A percentile compares a stretch with the other conserved stretches of the same genome.
These are phyloP conservation scores for Amphichorda felina DNA, from an alignment of 2,329 filamentous ascomycete species.

Conservation along the genomic window DNA sequence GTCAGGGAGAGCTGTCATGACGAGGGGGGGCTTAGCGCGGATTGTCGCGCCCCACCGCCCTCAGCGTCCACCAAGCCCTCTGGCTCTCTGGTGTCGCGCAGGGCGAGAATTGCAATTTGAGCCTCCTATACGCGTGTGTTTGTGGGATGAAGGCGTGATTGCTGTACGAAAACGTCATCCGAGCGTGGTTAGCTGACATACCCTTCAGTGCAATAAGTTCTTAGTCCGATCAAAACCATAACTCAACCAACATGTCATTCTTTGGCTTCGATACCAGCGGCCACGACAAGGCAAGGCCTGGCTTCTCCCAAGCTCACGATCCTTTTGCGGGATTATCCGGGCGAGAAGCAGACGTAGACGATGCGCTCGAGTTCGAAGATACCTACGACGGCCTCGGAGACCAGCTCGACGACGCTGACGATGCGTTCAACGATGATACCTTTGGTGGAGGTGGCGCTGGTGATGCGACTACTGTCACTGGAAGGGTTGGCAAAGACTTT, in stretches of 20 bases:
- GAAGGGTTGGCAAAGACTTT: slow-evolving; percentile 76
- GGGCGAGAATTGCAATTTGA: too few relatives aligned
- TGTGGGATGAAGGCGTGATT: too few relatives aligned
- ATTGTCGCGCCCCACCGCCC: too few relatives aligned
- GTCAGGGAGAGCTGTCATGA: too few relatives aligned
- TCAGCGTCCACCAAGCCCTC: too few relatives aligned
- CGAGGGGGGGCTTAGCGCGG: too few relatives aligned
- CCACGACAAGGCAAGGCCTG: slow-evolving; percentile 57
- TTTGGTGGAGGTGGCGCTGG: slow-evolving; percentile 45
- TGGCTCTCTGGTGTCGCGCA: too few relatives aligned
- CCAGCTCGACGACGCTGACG: slow-evolving; percentile 80
- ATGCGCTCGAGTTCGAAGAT: slow-evolving; percentile 74
- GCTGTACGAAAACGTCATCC: too few relatives aligned
- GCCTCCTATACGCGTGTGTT: too few relatives aligned
- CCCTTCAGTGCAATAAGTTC: too few relatives aligned
- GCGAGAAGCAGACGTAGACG: slow-evolving; percentile 46
- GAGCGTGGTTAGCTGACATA: too few relatives aligned
- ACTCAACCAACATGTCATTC: slow-evolving; percentile 59
- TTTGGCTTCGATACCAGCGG: slow-evolving; percentile 69
- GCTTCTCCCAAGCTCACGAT: slow-evolving; percentile 75
- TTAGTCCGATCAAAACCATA: not conserved
- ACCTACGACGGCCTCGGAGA: slow-evolving; percentile 94
- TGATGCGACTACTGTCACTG: slow-evolving; percentile 13
- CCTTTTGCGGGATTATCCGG: slow-evolving; percentile 76
- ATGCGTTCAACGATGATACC: slow-evolving; percentile 94